phyloP scores from a whole-genome alignment of 2,329 filamentous ascomycete species.

The Monosporascus sp. region DNA sequence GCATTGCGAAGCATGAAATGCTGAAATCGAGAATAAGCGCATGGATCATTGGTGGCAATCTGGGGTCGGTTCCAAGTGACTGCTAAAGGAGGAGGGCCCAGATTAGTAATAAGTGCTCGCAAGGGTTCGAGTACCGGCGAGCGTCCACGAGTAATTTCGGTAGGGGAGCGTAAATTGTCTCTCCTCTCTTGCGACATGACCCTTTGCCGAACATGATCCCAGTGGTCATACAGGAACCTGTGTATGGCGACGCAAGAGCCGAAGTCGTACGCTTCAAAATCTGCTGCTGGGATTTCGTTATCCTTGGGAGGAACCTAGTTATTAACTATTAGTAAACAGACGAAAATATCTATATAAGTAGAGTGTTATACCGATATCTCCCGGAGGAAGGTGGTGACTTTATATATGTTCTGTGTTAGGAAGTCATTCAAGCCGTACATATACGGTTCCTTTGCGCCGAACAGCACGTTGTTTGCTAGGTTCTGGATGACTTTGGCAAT shows the following conservation, averaged over 20 bases:
- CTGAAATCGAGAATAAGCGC: conserved; percentile 63
- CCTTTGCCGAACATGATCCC: conserved; percentile 63
- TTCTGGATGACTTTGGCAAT: conserved; percentile 70
- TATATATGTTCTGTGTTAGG: conserved; percentile 61
- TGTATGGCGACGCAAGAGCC: conserved; percentile 66
- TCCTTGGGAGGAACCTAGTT: conserved; percentile 42
- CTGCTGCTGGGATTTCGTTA: conserved; percentile 32
- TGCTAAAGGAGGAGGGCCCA: conserved; percentile 62
- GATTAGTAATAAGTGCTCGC: conserved; percentile 57
- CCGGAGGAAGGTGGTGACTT: conserved; percentile 60
- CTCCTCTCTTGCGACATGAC: conserved; percentile 55
- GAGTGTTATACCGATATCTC: conserved; percentile 56
- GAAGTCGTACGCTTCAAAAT: conserved; percentile 57
- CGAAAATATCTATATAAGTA: background rate
- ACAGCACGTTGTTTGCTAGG: conserved; percentile 66
- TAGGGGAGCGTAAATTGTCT: conserved; percentile 50
- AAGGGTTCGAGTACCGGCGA: conserved; percentile 57
- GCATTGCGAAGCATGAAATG: conserved; percentile 69
- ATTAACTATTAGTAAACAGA: conserved; percentile 11
- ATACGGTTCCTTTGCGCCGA: conserved; percentile 66
- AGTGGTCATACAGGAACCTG: conserved; percentile 65
- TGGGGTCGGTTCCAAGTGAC: conserved; percentile 65
- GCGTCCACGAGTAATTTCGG: conserved; percentile 45
- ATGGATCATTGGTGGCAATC: conserved; percentile 58
- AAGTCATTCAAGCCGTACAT: conserved; percentile 69